A percentile compares a stretch with the other conserved stretches of the same genome.
Conservation (phyloP, 2,329 filamentous ascomycete genomes). For the Amesomyces nigricolor region DNA sequence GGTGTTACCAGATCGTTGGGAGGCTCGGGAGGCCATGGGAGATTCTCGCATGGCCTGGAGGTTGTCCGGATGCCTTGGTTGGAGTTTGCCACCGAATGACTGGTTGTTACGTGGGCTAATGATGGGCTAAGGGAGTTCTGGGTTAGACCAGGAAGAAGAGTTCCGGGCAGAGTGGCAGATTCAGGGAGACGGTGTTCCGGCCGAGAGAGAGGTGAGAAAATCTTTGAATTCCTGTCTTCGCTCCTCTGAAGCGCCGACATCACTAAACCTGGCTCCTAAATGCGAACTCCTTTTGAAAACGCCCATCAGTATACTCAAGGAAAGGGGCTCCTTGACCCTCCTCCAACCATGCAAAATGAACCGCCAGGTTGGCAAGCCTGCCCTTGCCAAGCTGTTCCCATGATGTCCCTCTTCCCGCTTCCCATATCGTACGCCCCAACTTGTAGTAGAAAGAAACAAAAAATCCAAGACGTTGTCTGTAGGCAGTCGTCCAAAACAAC, state of each 20-base stretch:
- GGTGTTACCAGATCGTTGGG: no score
- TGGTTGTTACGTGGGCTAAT: no score
- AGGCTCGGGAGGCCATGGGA: no score
- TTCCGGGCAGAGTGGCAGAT: no score
- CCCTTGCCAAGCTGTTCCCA: not conserved
- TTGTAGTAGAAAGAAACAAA: not conserved
- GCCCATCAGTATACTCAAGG: slow-evolving; percentile 1
- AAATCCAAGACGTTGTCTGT: not conserved
- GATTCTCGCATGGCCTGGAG: no score
- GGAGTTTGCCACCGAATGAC: no score
- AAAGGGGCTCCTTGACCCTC: not conserved
- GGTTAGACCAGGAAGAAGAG: no score
- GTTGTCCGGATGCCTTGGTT: no score
- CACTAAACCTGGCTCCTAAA: not conserved
- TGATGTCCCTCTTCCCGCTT: not conserved
- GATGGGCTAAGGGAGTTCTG: no score
- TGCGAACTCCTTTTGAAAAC: not conserved
- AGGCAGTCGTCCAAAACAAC: not conserved
- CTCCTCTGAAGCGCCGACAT: not conserved
- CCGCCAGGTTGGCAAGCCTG: not conserved
- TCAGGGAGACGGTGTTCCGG: no score
- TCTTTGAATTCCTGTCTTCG: not conserved
- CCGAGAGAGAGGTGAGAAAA: not conserved
- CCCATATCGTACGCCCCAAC: not conserved
- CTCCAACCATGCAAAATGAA: slow-evolving; percentile 8